Evolutionary conservation across 2,329 filamentous ascomycete genomes (phyloP), one percentile per base, ranked within the genome.

Genomic region (Knufia petricola): DNA sequence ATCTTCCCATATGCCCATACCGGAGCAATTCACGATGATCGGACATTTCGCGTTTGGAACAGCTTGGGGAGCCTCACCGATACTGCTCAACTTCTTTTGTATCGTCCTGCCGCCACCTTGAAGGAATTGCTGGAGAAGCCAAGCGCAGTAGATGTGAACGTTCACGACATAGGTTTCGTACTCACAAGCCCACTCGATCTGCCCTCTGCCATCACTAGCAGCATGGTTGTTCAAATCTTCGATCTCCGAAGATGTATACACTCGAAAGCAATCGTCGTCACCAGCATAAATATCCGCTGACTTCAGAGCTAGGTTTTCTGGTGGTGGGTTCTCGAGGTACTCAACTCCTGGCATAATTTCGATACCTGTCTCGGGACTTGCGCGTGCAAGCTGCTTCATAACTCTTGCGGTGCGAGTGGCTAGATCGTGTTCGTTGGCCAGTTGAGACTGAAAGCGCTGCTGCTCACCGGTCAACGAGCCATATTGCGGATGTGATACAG

Each of bases 91-190:
- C 1, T 48, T 50, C 30, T 51, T 49, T 17, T 53, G 52, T 17
- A 58, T 47, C 3, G 61, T 50, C 36, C 56, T 53, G 0, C 69
- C 68, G 1, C 69, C 70, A 3, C 60, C 61, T 8, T 68, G 48
- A 3, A 68, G 52, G 50, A 70, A 70, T 49, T 62, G 60, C 3
- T 67, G 59, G 34, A 72, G 52, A 47, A 73, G 53, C 57, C 66
- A 61, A 4, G 63, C 60, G 48, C 64, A 66, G 49, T 73, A 73
- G 3, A 70, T 61, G 1, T 66, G 65, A 10, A 69, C 61, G 49
- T 73, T 73, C 8, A 73, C 52, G 34, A 63, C 65, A 36, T 65
- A 71, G 1, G 66, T 65, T 17, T 58, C 56, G 55, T 73, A 73
- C 36, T 60, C 52, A 3, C 63, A 66, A 2, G 64, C 70, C 64